Percentiles rank a stretch among this genome's conserved stretches.
These are phyloP conservation scores for Entophlyctis helioformis DNA, from an alignment of 192 early-diverging fungal genomes.

Conservation along the genomic window DNA sequence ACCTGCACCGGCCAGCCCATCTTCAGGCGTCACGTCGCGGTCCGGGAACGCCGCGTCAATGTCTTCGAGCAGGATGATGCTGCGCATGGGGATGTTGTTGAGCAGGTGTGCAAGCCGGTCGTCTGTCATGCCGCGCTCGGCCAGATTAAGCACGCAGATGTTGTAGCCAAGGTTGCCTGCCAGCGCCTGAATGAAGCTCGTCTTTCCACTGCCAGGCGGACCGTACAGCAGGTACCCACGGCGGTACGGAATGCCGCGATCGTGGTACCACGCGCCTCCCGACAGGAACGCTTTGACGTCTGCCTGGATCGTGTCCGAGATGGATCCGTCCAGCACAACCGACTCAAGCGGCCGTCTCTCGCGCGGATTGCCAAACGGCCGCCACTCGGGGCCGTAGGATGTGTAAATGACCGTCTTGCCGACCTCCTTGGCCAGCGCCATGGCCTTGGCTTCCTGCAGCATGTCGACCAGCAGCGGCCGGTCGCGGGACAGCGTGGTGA, in stretches of 20 bases:
- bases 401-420: constrained; percentile 96
- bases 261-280: constrained; percentile 36
- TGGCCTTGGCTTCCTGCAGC: constrained; percentile 65
- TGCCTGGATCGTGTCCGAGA: constrained; percentile 13
- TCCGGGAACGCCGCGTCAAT: constrained; percentile 69
- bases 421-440: constrained; percentile 78
- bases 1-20: too few relatives aligned
- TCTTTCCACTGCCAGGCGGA: constrained; percentile 63
- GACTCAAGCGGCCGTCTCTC: constrained; percentile 47
- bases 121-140: constrained; percentile 58
- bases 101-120: constrained; percentile 41
- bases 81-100: constrained; percentile 34
- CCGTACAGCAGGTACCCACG: constrained; percentile 60
- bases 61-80: constrained; percentile 61
- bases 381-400: constrained; percentile 90
- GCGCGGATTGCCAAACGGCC: constrained; percentile 88
- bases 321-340: constrained; percentile 28
- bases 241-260: constrained; percentile 52
- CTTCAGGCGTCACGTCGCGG: background rate
- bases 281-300: constrained; percentile 32
- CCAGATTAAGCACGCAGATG: constrained; percentile 62
- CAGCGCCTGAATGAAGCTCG: constrained; percentile 53
- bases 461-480: constrained; percentile 61
- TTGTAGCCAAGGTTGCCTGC: constrained; percentile 68
- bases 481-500: constrained; percentile 81